Percentiles rank a stretch among this genome's conserved stretches.
Conservation (phyloP, 768 basidiomycete genomes). For the Termitomyces bulborhizus region DNA sequence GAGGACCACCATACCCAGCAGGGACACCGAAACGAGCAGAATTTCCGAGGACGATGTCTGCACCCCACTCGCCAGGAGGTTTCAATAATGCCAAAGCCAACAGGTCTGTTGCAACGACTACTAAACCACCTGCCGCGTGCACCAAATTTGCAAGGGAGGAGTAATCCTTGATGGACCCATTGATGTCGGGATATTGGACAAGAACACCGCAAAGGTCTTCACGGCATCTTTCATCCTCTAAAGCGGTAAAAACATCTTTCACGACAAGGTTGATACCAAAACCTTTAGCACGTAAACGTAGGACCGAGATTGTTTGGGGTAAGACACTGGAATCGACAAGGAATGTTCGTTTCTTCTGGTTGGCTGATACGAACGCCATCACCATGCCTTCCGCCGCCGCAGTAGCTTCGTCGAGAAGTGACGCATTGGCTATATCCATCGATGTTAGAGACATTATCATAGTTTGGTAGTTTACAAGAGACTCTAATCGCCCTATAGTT, state of each 20-base stretch:
- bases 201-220: conserved; percentile 79
- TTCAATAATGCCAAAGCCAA: conserved; percentile 89
- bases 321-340: conserved; percentile 78
- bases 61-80: conserved; percentile 98
- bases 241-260: conserved; percentile 45
- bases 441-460: conserved; percentile 92
- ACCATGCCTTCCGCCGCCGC: conserved; percentile 97
- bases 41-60: conserved; percentile 92
- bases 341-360: conserved; percentile 75
- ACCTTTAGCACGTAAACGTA: conserved; percentile 86
- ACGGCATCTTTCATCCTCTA: conserved; percentile 47
- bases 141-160: conserved; percentile 54
- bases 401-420: conserved; percentile 90
- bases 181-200: conserved; percentile 90
- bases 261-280: conserved; percentile 84
- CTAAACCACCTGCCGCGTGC: conserved; percentile 73
- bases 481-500: conserved; percentile 82
- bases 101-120: conserved; percentile 87
- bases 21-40: conserved; percentile 97
- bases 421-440: conserved; percentile 95
- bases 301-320: conserved; percentile 87
- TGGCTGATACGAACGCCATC: conserved; percentile 71
- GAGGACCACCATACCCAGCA: conserved; percentile 94
- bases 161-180: conserved; percentile 80
- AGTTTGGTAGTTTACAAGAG: conserved; percentile 93